A percentile compares a stretch with the other conserved stretches of the same genome.
phyloP scores from a whole-genome alignment of 1,139 yeast genomes.

The Meyerozyma elateridarum region DNA sequence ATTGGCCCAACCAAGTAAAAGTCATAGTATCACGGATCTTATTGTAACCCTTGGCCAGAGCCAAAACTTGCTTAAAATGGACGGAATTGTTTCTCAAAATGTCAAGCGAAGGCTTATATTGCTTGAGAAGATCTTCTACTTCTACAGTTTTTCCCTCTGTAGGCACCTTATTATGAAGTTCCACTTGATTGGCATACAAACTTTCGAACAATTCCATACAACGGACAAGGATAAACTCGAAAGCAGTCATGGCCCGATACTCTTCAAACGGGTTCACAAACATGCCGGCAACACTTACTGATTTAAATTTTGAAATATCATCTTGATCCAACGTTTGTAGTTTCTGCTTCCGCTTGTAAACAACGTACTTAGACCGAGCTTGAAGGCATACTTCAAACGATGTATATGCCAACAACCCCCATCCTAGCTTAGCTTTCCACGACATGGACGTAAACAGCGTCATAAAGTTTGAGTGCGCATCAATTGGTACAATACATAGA shows the following conservation, averaged over 20 bases:
- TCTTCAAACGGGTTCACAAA: constrained; percentile 91
- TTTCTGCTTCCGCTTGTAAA: constrained; percentile 46
- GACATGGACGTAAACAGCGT: constrained; percentile 10
- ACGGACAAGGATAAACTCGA: constrained; percentile 75
- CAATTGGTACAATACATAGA: no score
- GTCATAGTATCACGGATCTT: constrained; percentile 45
- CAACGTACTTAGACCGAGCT: constrained; percentile 49
- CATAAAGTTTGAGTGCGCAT: no score
- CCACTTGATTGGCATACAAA: constrained; percentile 59
- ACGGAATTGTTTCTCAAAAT: constrained; percentile 29
- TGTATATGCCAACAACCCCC: constrained; percentile 61
- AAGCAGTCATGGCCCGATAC: constrained; percentile 82
- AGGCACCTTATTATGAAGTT: constrained; percentile 32
- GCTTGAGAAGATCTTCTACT: constrained; percentile 54
- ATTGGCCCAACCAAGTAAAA: constrained; percentile 91
- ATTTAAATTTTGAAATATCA: constrained; percentile 32
- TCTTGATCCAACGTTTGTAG: constrained; percentile 17
- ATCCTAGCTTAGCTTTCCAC: constrained; percentile 36
- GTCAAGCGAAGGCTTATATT: constrained; percentile 54
- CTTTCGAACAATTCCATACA: constrained; percentile 64
- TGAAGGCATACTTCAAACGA: constrained; percentile 65
- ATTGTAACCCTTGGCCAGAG: neutral
- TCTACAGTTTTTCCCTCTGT: constrained; percentile 41
- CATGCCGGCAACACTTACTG: constrained; percentile 67
- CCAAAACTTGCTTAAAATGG: constrained; percentile 17